phyloP scores from a whole-genome alignment of 805 yeast genomes.

The Saccharomycopsis vini region DNA sequence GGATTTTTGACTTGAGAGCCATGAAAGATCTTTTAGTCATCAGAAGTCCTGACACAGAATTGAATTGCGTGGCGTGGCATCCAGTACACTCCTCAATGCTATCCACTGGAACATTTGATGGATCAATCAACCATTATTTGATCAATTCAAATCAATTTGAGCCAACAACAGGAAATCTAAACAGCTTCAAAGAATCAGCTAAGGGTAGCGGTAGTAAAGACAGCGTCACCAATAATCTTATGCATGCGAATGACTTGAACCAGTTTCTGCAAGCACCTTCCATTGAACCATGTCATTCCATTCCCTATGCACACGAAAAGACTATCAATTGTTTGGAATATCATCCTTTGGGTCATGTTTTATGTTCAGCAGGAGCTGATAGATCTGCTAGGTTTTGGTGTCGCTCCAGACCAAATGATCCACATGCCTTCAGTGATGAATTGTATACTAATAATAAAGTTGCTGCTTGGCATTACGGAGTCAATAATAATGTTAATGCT shows the following conservation, averaged over 20 bases:
- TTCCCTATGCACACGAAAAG: conserved; percentile 92
- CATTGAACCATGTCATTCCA: conserved; percentile 40
- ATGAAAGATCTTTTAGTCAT: conserved; percentile 70
- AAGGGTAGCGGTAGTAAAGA: conserved; percentile 2
- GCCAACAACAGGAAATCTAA: not conserved
- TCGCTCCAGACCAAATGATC: conserved; percentile 84
- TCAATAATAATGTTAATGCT: conserved; percentile 28
- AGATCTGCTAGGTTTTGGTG: conserved; percentile 92
- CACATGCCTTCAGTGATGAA: conserved; percentile 70
- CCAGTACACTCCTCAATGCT: conserved; percentile 75
- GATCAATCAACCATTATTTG: conserved; percentile 70
- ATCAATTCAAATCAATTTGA: conserved; percentile 38
- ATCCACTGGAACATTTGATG: conserved; percentile 84
- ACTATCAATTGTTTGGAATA: conserved; percentile 85
- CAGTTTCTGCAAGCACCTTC: conserved; percentile 18
- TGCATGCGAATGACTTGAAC: not conserved
- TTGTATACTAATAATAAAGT: conserved; percentile 60
- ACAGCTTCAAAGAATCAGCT: conserved; percentile 10
- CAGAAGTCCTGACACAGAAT: conserved; percentile 74
- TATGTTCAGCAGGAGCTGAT: conserved; percentile 91
- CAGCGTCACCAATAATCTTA: conserved; percentile 27
- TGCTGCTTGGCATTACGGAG: conserved; percentile 49
- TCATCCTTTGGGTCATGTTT: conserved; percentile 88
- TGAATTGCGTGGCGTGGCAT: conserved; percentile 85
- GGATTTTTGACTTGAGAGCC: conserved; percentile 79